A percentile compares a stretch with the other conserved stretches of the same genome.
These are phyloP conservation scores for Starmerella bacillaris DNA, from an alignment of 805 yeast species.

Conservation along the genomic window DNA sequence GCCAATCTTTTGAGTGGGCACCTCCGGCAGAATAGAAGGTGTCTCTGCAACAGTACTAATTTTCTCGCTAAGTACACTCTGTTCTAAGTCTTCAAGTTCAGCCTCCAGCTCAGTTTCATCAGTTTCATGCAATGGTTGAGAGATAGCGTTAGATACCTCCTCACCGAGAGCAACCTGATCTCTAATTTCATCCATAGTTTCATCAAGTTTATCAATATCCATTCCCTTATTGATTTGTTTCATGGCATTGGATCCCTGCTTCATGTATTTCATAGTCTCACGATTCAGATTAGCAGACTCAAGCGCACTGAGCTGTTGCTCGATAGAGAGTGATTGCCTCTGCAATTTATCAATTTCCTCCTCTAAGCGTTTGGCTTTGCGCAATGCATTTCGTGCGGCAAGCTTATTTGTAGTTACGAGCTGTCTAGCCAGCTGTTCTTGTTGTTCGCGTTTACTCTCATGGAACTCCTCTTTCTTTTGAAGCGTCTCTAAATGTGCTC, in stretches of 20 bases:
- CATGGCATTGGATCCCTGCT: conserved; percentile 94
- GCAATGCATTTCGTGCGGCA: conserved; percentile 73
- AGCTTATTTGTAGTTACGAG: conserved; percentile 52
- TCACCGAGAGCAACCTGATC: conserved; percentile 92
- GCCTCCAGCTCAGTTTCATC: conserved; percentile 87
- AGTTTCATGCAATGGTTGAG: conserved; percentile 75
- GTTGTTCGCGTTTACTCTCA: conserved; percentile 67
- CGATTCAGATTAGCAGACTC: conserved; percentile 90
- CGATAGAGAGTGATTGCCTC: conserved; percentile 76
- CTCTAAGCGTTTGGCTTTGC: conserved; percentile 71
- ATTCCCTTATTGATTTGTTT: conserved; percentile 87
- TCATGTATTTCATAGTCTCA: conserved; percentile 98
- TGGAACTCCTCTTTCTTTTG: conserved; percentile 67
- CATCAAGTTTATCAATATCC: conserved; percentile 90
- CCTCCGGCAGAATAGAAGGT: conserved; percentile 23
- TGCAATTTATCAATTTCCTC: conserved; percentile 60
- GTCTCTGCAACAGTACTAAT: conserved; percentile 31
- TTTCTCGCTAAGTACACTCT: conserved; percentile 52
- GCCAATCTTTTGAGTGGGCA: conserved; percentile 15
- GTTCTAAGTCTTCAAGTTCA: conserved; percentile 74
- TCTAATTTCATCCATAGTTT: conserved; percentile 93
- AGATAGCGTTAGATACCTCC: conserved; percentile 89
- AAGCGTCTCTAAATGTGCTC: conserved; percentile 76
- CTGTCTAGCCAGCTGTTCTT: conserved; percentile 62
- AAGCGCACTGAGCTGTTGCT: conserved; percentile 73